Evolutionary conservation across 257 asterid species (phyloP).

Genomic region (Solanum sitiens): DNA sequence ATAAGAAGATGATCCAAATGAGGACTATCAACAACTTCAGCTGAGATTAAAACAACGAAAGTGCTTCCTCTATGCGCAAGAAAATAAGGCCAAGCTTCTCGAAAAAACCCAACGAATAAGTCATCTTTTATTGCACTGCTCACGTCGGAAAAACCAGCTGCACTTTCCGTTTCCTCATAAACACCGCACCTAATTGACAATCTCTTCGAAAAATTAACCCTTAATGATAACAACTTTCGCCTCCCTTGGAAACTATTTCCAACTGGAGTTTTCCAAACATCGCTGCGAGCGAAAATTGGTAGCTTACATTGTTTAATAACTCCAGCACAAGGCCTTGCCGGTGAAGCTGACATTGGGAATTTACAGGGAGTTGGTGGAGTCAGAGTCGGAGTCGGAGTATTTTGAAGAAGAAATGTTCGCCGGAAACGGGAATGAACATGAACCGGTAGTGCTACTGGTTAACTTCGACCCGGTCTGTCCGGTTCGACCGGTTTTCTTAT

Average conservation of each 20-base stretch:
- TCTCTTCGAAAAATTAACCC: slow-evolving; percentile 6
- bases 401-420: background rate
- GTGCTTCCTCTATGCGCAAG: slow-evolving; percentile 90
- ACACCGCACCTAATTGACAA: slow-evolving; percentile 9
- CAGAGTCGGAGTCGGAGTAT: background rate
- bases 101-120: slow-evolving; percentile 65
- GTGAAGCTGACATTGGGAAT: slow-evolving; percentile 32
- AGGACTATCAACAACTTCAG: slow-evolving; percentile 63
- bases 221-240: background rate
- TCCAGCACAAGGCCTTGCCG: slow-evolving; percentile 11
- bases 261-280: slow-evolving; percentile 3
- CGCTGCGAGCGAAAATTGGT: background rate
- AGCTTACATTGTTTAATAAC: slow-evolving; percentile 14
- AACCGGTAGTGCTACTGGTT: background rate
- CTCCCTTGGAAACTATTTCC: background rate
- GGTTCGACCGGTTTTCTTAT: background rate
- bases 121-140: slow-evolving; percentile 33
- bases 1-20: slow-evolving; percentile 71
- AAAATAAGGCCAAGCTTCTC: slow-evolving; percentile 93
- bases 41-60: slow-evolving; percentile 74
- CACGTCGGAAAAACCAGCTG: slow-evolving; percentile 14
- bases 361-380: background rate
- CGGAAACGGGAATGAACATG: background rate
- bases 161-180: slow-evolving; percentile 22
- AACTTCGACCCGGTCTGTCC: background rate